Base-by-base conservation (phyloP, 495 filamentous ascomycete species). In the Chaetomium tenue region DNA sequence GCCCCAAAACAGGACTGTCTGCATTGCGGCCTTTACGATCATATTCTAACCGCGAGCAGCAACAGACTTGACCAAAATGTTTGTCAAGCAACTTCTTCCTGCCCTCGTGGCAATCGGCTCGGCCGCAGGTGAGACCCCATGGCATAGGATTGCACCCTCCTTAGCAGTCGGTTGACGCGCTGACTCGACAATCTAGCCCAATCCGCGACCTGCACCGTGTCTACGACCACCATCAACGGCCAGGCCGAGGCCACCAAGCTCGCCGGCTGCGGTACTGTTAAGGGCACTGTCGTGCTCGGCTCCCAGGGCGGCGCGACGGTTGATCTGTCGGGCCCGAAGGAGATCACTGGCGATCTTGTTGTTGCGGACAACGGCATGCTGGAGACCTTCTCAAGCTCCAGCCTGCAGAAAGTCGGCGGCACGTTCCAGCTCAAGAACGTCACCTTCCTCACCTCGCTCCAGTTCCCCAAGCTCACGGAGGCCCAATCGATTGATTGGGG, bases 221-320 rank as follows among this genome's bases (percentile, higher is more conserved):
- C 64, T 25, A 70, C 71, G 48, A 65, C 83, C 70, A 90, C 83
- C 55, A 84, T 96, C 77, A 76, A 82, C 70, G 86, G 79, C 79
- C 77, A 84, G 68, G 84, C 83, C 71, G 93, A 98, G 80, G 90
- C 90, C 57, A 84, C 86, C 47, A 78, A 76, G 63, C 74, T 95
- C 63, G 73, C 79, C 61, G 72, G 77, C 60, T 99, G 94, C 81
- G 73, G 77, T 39, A 89, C 81, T 22, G 80, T 92, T 68, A 76
- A 84, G 59, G 93, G 93, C 66, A 83, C 83, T 71, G 77, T 99
- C 55, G 81, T 86, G 50, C 82, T 98, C 66, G 80, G 80, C 58
- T 75, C 79, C 20, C 66, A 71, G 50, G 81, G 85, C 50, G 74
- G 79, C 33, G 82, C 81, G 44, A 52, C 70, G 60, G 81, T 90